Percentiles rank a stretch among this genome's conserved stretches.
Evolutionary conservation across 371 early-diverging fungal species (phyloP).

Genomic region (Zopfochytrium polystomum): DNA sequence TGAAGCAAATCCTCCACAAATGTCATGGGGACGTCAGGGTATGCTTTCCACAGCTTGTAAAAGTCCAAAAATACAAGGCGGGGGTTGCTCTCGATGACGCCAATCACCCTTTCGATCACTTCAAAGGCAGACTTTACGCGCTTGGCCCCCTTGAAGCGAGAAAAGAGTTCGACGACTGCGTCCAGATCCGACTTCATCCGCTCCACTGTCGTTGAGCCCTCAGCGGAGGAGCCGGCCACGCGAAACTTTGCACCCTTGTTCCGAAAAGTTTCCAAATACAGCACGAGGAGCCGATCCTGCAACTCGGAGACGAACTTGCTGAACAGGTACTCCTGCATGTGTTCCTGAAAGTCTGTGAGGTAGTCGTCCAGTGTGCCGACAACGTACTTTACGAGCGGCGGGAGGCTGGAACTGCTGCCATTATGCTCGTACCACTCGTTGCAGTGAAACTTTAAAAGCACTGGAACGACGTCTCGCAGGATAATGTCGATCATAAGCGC

Average conservation of each 20-base stretch:
- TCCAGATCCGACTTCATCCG: slow-evolving; percentile 65
- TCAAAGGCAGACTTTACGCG: slow-evolving; percentile 69
- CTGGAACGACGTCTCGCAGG: slow-evolving; percentile 74
- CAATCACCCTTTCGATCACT: slow-evolving; percentile 70
- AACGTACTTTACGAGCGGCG: slow-evolving; percentile 72
- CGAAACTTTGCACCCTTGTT: slow-evolving; percentile 74
- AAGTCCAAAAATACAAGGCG: slow-evolving; percentile 73
- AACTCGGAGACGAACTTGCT: slow-evolving; percentile 77
- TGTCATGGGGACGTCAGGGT: slow-evolving; percentile 75
- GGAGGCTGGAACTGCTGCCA: too few species aligned
- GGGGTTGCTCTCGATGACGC: slow-evolving; percentile 61
- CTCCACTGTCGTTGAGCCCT: too few species aligned
- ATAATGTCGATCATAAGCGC: slow-evolving; percentile 76
- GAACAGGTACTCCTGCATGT: slow-evolving; percentile 83
- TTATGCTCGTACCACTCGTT: slow-evolving; percentile 90
- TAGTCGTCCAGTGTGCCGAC: slow-evolving; percentile 87
- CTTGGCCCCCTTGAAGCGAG: slow-evolving; percentile 57
- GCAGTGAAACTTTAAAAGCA: slow-evolving; percentile 70
- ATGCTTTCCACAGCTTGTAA: slow-evolving; percentile 69
- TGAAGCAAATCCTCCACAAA: slow-evolving; percentile 74
- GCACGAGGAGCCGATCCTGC: slow-evolving; percentile 75
- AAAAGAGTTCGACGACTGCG: slow-evolving; percentile 63
- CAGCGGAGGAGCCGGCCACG: slow-evolving; percentile 38
- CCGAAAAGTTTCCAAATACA: slow-evolving; percentile 78
- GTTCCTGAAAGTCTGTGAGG: slow-evolving; percentile 73